Base-by-base conservation (phyloP, 371 early-diverging fungal genomes). In the Mortierella sp. region DNA sequence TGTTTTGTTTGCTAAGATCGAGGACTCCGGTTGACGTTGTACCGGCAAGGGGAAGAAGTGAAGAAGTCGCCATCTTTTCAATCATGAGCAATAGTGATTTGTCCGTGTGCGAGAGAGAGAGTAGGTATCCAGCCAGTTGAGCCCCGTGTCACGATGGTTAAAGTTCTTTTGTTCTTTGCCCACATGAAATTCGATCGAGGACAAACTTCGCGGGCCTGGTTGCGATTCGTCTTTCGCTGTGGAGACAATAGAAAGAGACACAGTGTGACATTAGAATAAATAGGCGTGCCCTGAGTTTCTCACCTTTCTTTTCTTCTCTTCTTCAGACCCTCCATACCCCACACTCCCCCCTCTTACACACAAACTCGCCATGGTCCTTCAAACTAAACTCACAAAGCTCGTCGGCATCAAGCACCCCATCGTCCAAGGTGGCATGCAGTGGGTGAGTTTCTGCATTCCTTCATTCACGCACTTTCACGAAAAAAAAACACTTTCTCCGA, bases 401-500 rank as follows among this genome's bases (percentile, higher is more conserved):
- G 81, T 91, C 70, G 93, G 93, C 81, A 92, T 94, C 78, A 85
- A 89, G 83, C 93, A 93, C 75, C 94, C 93, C 45, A 91, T 92
- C 76, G 86, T 90, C 52, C 90, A 90, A 79, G 89, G 89, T 85
- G 79, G 83, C 31, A 83, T 83, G 83, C 78, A 78, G 66, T 83
- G 83, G 83, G 83, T 83, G 64, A 75, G 79, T 83, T 48, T 45
- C 63, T 37, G 29, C 53, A 53, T 22, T 26, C 10, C 22, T n/a
- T 16, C 29, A 19, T 26, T 45, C 3, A 44, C 24, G 64, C 52
- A 58, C 41, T 65, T 48, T 22, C 19, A 31, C 8, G 10, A 24
- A 64, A 13, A 47, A 48, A 11, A 11, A 24, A 47, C 9, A 22
- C 45, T 16, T 24, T 45, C 29, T 45, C 31, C 67, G 19, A 19